Percentiles rank a stretch among this genome's conserved stretches.
Evolutionary conservation across 2,329 filamentous ascomycete genomes (phyloP).

Genomic region (Fusarium multiceps): DNA sequence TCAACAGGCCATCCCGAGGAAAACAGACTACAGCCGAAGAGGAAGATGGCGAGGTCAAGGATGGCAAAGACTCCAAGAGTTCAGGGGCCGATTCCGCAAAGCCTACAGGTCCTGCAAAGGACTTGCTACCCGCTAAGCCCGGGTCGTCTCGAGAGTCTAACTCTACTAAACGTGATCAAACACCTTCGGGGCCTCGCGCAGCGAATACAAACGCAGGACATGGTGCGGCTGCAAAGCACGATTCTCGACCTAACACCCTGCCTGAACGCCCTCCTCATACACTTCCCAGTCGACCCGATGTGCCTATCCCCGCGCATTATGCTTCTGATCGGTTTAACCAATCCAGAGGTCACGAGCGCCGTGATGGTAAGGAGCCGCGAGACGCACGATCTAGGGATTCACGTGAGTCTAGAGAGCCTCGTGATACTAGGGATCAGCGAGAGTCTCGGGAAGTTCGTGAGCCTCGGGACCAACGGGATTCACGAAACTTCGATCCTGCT

Average conservation of each 20-base stretch:
- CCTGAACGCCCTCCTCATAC: slow-evolving; percentile 53
- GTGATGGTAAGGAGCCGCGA: slow-evolving; percentile 53
- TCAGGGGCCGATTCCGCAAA: slow-evolving; percentile 30
- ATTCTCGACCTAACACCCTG: slow-evolving; percentile 51
- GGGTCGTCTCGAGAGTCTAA: slow-evolving; percentile 46
- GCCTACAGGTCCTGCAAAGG: slow-evolving; percentile 44
- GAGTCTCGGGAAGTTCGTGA: slow-evolving; percentile 56
- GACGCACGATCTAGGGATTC: slow-evolving; percentile 51
- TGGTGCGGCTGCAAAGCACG: slow-evolving; percentile 36
- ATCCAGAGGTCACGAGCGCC: slow-evolving; percentile 54
- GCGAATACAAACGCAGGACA: slow-evolving; percentile 44
- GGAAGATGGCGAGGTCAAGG: slow-evolving; percentile 80
- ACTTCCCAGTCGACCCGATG: slow-evolving; percentile 69
- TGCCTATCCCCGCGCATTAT: slow-evolving; percentile 63
- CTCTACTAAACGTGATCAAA: slow-evolving; percentile 42
- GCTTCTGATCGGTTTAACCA: slow-evolving; percentile 59
- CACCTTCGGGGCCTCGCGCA: slow-evolving; percentile 37
- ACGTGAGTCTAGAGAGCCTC: slow-evolving; percentile 45
- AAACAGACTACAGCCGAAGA: slow-evolving; percentile 58
- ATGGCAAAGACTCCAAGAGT: slow-evolving; percentile 56
- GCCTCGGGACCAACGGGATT: slow-evolving; percentile 50
- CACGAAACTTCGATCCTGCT: slow-evolving; percentile 54
- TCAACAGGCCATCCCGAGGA: slow-evolving; percentile 20
- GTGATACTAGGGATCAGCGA: slow-evolving; percentile 47
- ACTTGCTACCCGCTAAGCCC: slow-evolving; percentile 51